A percentile compares a stretch with the other conserved stretches of the same genome.
These are phyloP conservation scores for Mycena metata DNA, from an alignment of 768 basidiomycete genomes.

Conservation along the genomic window DNA sequence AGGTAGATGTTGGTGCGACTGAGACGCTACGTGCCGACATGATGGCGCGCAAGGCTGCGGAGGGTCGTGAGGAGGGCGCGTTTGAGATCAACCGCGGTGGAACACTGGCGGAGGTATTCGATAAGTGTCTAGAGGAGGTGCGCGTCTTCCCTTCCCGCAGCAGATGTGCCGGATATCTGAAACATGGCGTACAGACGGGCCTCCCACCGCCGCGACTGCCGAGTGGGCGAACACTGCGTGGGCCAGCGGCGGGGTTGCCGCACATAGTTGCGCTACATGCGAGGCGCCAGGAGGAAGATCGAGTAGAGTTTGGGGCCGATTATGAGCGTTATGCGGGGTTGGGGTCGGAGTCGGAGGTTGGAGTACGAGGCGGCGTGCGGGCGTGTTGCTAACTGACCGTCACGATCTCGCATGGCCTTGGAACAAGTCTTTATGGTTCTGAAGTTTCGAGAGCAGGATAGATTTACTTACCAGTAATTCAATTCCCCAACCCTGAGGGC, in stretches of 20 bases:
- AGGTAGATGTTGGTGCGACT: constrained; percentile 41
- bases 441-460: no score
- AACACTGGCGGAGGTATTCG: constrained; percentile 40
- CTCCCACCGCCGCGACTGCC: constrained; percentile 42
- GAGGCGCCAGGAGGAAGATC: constrained; percentile 40
- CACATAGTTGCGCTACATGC: constrained; percentile 40
- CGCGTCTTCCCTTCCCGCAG: not conserved
- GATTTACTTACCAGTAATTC: no score
- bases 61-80: constrained; percentile 36
- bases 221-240: constrained; percentile 41
- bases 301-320: constrained; percentile 34
- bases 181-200: constrained; percentile 33
- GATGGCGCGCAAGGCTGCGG: constrained; percentile 25
- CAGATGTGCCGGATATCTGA: not conserved
- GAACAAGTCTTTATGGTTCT: no score
- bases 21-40: constrained; percentile 38
- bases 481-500: no score
- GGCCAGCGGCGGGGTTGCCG: constrained; percentile 38
- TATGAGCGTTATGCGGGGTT: constrained; percentile 31
- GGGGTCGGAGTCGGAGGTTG: not conserved
- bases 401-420: no score
- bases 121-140: constrained; percentile 41
- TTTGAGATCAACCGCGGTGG: constrained; percentile 45
- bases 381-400: constrained; percentile 5
- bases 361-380: not conserved